Base-by-base conservation (phyloP, 495 filamentous ascomycete genomes). In the Rusavskia elegans region DNA sequence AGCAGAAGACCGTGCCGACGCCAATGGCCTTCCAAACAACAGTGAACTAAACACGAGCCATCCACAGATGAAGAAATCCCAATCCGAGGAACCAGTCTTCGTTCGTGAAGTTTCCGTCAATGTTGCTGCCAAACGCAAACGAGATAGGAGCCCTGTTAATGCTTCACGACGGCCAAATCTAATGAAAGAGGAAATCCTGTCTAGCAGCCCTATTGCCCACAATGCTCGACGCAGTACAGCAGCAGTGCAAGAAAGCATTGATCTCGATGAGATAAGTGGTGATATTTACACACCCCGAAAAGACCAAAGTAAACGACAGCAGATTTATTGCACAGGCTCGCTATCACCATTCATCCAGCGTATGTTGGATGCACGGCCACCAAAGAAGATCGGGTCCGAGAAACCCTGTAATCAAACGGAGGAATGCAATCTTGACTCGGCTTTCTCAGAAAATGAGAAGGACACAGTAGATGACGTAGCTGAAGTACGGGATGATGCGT, bases 201-300 rank as follows among this genome's bases (percentile, higher is more conserved):
- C 59, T n/a, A 61, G 55, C 46, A 57, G 54, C 45, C 59, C 59
- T 20, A 25, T 48, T 40, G 35, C 37, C 11, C 20, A 25, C 38
- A 41, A 29, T 29, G 13, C 32, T 36, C 7, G 36, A 25, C 20
- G 25, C 23, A 44, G 21, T n/a, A 27, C 20, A 13, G 11, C 32
- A 17, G 41, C 45, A 23, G 14, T 49, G 9, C 51, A 51, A 25
- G 59, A 59, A 23, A 88, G 82, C 50, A 73, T 87, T 32, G 86
- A 92, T 63, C 70, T 90, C 11, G 85, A 92, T 64, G 79, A 83
- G 49, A 74, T 84, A 46, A 79, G 77, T 21, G 63, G 67, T 45
- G 71, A 64, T 51, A 70, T 85, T 29, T 69, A 70, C 13, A 90
- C 87, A 1, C 86, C 87, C 2, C 79, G 74, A 11, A 50, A 50